Conservation (phyloP, 768 basidiomycete species). For the Kondoa malvinella region DNA sequence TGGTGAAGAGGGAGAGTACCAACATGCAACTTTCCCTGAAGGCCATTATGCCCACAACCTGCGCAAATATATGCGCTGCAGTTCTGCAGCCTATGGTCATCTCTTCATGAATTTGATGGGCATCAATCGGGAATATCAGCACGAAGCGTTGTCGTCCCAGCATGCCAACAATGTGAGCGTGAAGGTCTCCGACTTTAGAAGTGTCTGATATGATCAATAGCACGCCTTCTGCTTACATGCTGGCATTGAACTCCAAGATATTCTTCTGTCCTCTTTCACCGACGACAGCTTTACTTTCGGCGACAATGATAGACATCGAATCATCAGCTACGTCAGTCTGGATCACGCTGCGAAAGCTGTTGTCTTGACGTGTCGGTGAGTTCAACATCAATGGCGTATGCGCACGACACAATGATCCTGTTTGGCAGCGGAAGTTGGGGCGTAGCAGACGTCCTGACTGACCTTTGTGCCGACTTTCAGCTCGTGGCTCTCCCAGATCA, state of each 20-base stretch:
- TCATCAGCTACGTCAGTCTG: constrained; percentile 32
- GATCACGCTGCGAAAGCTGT: constrained; percentile 31
- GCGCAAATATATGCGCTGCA: constrained; percentile 31
- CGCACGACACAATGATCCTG: constrained; percentile 21
- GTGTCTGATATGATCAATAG: constrained; percentile 13
- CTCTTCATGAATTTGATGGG: constrained; percentile 16
- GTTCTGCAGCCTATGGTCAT: constrained; percentile 7
- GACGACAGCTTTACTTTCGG: constrained; percentile 25
- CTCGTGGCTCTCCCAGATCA: not conserved
- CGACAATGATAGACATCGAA: constrained; percentile 26
- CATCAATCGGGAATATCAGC: not conserved
- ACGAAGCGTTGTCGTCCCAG: not conserved
- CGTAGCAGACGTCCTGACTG: constrained; percentile 1
- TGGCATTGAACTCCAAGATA: constrained; percentile 31
- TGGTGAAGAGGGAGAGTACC: not conserved
- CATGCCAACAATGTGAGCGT: not conserved
- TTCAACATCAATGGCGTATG: not conserved
- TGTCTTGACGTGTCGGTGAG: constrained; percentile 32
- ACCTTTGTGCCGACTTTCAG: constrained; percentile 4
- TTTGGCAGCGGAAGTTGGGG: constrained; percentile 18
- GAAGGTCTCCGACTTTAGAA: too few relatives aligned
- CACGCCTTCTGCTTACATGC: constrained; percentile 32
- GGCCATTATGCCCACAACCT: constrained; percentile 28
- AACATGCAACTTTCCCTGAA: constrained; percentile 13
- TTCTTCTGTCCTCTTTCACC: constrained; percentile 32